A percentile compares a stretch with the other conserved stretches of the same genome.
Conservation (phyloP, 2,329 filamentous ascomycete genomes). For the Aspergillus phoenicis region DNA sequence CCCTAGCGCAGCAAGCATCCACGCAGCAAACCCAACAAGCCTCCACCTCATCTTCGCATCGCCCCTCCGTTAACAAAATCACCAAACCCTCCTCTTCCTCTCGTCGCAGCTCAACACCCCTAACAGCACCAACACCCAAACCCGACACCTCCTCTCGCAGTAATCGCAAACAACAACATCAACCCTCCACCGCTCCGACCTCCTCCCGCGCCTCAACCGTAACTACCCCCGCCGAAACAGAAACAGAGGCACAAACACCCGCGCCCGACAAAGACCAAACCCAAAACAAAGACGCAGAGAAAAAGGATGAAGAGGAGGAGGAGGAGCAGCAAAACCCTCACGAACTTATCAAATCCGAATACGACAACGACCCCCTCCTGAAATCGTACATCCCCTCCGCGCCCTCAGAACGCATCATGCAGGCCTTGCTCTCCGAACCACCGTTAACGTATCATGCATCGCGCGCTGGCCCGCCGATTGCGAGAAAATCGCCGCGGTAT, state of each 20-base stretch:
- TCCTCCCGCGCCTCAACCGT: conserved; percentile 8
- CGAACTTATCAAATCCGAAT: conserved; percentile 38
- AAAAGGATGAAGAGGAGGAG: conserved; percentile 3
- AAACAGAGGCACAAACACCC: background rate
- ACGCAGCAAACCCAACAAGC: conserved; percentile 4
- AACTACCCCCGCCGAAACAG: background rate
- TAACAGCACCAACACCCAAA: conserved; percentile 17
- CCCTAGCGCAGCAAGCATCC: conserved; percentile 30
- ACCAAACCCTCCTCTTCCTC: conserved; percentile 21
- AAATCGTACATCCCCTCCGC: conserved; percentile 45
- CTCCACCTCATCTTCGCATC: conserved; percentile 16
- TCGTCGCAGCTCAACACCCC: conserved; percentile 34
- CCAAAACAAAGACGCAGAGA: conserved; percentile 12
- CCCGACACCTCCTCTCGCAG: background rate
- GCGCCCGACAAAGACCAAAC: conserved; percentile 6
- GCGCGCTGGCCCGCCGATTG: conserved; percentile 39
- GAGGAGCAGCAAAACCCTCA: conserved; percentile 20
- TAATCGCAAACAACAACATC: conserved; percentile 20
- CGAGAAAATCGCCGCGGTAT: conserved; percentile 38
- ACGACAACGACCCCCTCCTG: conserved; percentile 47
- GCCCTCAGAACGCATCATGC: conserved; percentile 51
- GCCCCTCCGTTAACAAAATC: conserved; percentile 22
- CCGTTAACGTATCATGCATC: conserved; percentile 51
- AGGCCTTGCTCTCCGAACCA: conserved; percentile 48
- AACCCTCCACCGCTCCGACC: background rate